A percentile compares a stretch with the other conserved stretches of the same genome.
phyloP scores from a whole-genome alignment of 208 protist genomes.

The Herpetomonas tarakana region DNA sequence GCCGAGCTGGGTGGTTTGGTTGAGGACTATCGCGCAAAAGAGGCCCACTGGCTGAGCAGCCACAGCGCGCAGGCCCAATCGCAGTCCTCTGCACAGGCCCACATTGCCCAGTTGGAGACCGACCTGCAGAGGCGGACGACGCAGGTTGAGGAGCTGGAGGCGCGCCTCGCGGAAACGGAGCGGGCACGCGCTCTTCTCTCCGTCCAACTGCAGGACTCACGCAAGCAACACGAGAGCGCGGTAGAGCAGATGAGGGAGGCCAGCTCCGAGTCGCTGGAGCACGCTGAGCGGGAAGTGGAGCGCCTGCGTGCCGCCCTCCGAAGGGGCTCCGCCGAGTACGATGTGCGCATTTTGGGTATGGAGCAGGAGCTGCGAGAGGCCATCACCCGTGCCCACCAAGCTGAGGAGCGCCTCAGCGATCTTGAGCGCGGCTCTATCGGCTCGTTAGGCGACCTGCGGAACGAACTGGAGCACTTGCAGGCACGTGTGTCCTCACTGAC shows the following conservation, averaged over 20 bases:
- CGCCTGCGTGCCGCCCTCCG: constrained; percentile 40
- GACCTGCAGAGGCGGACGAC: constrained; percentile 14
- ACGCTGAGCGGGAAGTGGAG: constrained; percentile 35
- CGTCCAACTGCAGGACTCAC: constrained; percentile 28
- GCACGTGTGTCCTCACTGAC: constrained; percentile 28
- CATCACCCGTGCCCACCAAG: constrained; percentile 43
- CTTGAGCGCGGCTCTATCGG: constrained; percentile 36
- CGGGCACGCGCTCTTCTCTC: constrained; percentile 13
- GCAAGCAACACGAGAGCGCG: constrained; percentile 18
- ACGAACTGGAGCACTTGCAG: constrained; percentile 56
- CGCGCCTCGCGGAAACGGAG: constrained; percentile 16
- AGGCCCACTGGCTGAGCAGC: constrained; percentile 21
- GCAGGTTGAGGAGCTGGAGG: constrained; percentile 22
- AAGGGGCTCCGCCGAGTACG: constrained; percentile 37
- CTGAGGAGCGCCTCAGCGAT: constrained; percentile 52
- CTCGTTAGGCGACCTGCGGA: constrained; percentile 47
- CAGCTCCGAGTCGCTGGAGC: constrained; percentile 22
- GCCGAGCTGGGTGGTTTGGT: constrained; percentile 37
- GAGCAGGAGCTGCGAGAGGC: constrained; percentile 55
- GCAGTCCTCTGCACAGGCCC: constrained; percentile 24
- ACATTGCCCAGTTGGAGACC: constrained; percentile 33
- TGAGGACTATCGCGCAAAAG: constrained; percentile 33
- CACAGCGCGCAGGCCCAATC: constrained; percentile 15
- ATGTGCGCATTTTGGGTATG: constrained; percentile 38
- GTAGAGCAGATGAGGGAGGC: constrained; percentile 31